A percentile compares a stretch with the other conserved stretches of the same genome.
Evolutionary conservation across 2,329 filamentous ascomycete genomes (phyloP).

Genomic region (Aspergillus sp.): DNA sequence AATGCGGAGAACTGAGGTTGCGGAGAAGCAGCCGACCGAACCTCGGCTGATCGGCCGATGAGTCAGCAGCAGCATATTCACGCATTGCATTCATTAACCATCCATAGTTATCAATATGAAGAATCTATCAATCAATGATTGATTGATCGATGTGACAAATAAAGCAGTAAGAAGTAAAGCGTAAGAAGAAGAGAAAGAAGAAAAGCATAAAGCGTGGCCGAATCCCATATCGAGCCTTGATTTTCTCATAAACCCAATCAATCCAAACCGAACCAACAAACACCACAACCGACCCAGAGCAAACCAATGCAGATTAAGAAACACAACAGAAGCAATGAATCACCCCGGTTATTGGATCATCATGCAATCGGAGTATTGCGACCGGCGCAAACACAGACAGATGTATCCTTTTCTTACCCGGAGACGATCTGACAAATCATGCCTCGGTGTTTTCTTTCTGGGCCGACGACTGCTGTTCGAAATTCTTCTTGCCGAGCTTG

Average conservation of each 20-base stretch:
- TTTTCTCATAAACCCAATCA: background rate
- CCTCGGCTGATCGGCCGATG: constrained; percentile 26
- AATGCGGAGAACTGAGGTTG: constrained; percentile 24
- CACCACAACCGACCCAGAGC: too few relatives aligned
- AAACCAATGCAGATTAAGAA: constrained; percentile 12
- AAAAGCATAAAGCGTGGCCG: background rate
- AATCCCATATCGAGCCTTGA: background rate
- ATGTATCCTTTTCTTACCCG: too few relatives aligned
- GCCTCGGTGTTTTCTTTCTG: constrained; percentile 8
- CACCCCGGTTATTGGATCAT: too few relatives aligned
- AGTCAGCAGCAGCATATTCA: constrained; percentile 1
- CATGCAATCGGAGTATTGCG: background rate
- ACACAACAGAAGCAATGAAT: background rate
- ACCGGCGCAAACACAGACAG: constrained; percentile 4
- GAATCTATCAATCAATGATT: too few relatives aligned
- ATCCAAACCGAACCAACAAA: background rate
- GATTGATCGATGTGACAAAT: too few relatives aligned
- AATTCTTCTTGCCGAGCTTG: constrained; percentile 49
- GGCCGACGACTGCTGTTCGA: constrained; percentile 42
- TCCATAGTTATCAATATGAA: too few relatives aligned
- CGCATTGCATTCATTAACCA: background rate
- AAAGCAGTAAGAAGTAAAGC: too few relatives aligned
- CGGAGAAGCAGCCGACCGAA: constrained; percentile 35
- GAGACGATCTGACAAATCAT: too few relatives aligned
- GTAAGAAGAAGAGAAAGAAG: background rate